Evolutionary conservation across 352 stramenopile genomes (phyloP), one percentile per base, ranked within the genome.

Genomic region (Pythium dissotocum): DNA sequence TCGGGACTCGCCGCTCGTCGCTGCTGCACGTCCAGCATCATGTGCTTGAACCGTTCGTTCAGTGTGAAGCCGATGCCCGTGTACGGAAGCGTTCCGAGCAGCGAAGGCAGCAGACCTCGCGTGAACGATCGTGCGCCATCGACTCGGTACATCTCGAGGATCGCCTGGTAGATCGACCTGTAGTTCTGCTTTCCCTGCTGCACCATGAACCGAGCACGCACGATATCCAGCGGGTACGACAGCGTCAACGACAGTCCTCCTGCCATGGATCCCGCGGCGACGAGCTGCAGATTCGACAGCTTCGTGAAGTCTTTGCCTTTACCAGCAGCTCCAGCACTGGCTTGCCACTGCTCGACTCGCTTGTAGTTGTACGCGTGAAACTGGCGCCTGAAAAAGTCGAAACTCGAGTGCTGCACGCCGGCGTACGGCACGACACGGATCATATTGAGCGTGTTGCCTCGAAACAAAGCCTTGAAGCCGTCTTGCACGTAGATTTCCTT

Each of bases 21-120:
- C 26, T 69, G 67, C 48, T 73, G 67, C 0, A 69, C n/a, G 18
- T 73, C 67, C 16, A 73, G 56, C 61, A 73, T 65, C 78, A 72
- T 85, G n/a, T 79, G 75, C 63, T 95, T 95, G 66, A 95, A 94
- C 33, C 78, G 73, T 40, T 95, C 88, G 64, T 95, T 95, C 9
- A 95, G 71, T 4, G 80, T 86, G 65, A 95, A 95, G 1, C 86
- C 88, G 59, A 95, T 95, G 14, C 88, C 88, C 16, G 86, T 94
- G 72, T 95, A 95, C 18, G 87, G 88, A 56, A 95, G 64, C n/a
- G 87, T 94, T 4, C 88, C 88, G 21, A 95, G 62, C 57, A 95
- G 60, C 33, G 87, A 93, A n/a, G 87, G 85, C 63, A 93, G 63
- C 2, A 95, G 64, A 7, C 88, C 88, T 2, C 85, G 71, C 14